Base-by-base conservation (phyloP, 208 protist species). In the Acanthamoeba castellanii region DNA sequence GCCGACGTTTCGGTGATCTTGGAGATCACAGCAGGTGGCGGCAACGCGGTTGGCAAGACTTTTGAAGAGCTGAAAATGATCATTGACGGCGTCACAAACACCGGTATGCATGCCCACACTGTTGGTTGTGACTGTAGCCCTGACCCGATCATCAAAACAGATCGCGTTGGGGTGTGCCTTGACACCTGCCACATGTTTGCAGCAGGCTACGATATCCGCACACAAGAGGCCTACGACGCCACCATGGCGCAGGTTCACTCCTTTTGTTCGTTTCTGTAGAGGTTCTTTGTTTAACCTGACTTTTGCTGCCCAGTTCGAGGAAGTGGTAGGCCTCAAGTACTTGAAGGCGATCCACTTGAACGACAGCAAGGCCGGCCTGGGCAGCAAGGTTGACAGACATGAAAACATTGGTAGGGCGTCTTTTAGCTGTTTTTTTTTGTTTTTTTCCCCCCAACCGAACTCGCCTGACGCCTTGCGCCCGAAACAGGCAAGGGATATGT, bases 181-280 rank as follows among this genome's bases (percentile, higher is more conserved):
- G 96, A 97, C 76, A 97, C 96, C n/a, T 97, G 96, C 37, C 96
- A 97, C 61, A 89, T 97, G 68, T 97, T 97, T 72, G 95, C 96
- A 13, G 96, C 96, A 13, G 96, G 96, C 52, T 96, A 96, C 85
- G 95, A 97, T 55, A 59, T 97, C 5, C 34, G 47, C 34, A 96
- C 95, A 0, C n/a, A 84, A 47, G 70, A 72, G 16, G 42, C 61
- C 34, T 92, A 92, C 64, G 37, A 92, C 34, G 87, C 55, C 34
- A 76, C 64, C 2, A 92, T 92, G 87, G 61, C 32, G 3, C 11
- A 91, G 59, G 85, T 91, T 2, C 6, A 47, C 20, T 2, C 11
- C 27, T 59, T 50, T 18, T 3, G 37, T 42, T 57, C 11, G n/a
- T 25, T 59, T n/a, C 27, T 55, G 13, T 55, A 55, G 50, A 84